Evolutionary conservation across 2,329 filamentous ascomycete genomes (phyloP).

Genomic region (Coniochaeta ligniaria): DNA sequence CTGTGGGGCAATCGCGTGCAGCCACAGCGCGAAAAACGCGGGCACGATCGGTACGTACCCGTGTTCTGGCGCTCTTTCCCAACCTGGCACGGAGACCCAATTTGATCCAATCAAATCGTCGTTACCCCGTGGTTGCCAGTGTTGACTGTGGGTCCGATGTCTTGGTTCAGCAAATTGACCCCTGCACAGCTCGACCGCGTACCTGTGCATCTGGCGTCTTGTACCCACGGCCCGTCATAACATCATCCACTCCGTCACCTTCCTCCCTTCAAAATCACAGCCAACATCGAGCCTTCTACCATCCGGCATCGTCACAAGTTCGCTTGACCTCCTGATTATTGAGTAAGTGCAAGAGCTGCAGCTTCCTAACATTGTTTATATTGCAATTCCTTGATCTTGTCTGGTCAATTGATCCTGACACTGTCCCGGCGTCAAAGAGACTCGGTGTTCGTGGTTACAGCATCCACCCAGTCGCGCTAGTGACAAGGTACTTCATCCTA

Average conservation of each 20-base stretch:
- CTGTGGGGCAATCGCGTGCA: constrained; percentile 10
- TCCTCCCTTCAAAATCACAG: neutral
- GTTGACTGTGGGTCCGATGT: constrained; percentile 31
- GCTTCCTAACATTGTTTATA: neutral
- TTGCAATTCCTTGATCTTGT: neutral
- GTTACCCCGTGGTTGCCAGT: constrained; percentile 53
- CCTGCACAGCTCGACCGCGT: constrained; percentile 19
- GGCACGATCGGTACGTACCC: constrained; percentile 6
- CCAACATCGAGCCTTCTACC: neutral
- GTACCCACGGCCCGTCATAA: constrained; percentile 13
- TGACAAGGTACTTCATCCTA: constrained; percentile 14
- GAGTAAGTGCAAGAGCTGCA: neutral
- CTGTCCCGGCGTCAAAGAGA: neutral
- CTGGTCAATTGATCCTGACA: neutral
- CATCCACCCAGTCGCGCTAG: constrained; percentile 8
- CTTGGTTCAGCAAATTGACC: constrained; percentile 5
- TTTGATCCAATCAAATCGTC: constrained; percentile 33
- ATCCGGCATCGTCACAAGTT: neutral
- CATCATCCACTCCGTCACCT: constrained; percentile 1
- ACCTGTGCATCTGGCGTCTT: constrained; percentile 8
- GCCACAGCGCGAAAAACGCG: constrained; percentile 19
- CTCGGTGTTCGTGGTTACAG: neutral
- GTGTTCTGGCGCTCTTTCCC: constrained; percentile 6
- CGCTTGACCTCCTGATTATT: neutral
- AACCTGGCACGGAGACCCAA: constrained; percentile 4